These are phyloP conservation scores for Pythium apleroticum DNA, from an alignment of 352 stramenopile species.

Conservation along the genomic window DNA sequence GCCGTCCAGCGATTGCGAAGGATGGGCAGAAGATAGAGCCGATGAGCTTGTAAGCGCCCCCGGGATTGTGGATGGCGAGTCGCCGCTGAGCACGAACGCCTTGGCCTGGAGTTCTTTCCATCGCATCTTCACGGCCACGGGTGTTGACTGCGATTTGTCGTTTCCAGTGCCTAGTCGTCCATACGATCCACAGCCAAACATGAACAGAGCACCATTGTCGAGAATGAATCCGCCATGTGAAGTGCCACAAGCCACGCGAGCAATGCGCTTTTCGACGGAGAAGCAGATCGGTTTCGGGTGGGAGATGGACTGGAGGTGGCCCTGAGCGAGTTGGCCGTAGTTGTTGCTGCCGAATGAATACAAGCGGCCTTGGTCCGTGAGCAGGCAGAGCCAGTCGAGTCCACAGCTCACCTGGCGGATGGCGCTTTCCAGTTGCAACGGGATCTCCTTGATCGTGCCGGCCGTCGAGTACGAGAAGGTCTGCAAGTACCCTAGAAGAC, in stretches of 20 bases:
- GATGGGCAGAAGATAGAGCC: background rate
- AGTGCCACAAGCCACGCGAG: slow-evolving; percentile 50
- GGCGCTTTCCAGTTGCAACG: slow-evolving; percentile 39
- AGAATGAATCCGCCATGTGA: slow-evolving; percentile 59
- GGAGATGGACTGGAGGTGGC: slow-evolving; percentile 28
- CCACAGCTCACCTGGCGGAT: slow-evolving; percentile 50
- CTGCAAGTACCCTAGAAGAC: slow-evolving; percentile 44
- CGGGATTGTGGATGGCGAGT: slow-evolving; percentile 15
- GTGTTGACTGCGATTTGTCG: slow-evolving; percentile 22
- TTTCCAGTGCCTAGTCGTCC: slow-evolving; percentile 50
- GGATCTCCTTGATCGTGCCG: slow-evolving; percentile 37
- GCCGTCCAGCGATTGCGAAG: background rate
- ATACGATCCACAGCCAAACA: slow-evolving; percentile 69
- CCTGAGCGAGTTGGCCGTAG: slow-evolving; percentile 63
- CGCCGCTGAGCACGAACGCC: background rate
- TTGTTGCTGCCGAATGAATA: slow-evolving; percentile 59
- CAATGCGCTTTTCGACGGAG: slow-evolving; percentile 34
- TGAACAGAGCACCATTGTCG: slow-evolving; percentile 58
- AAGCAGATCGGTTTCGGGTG: slow-evolving; percentile 34
- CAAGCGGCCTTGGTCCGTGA: slow-evolving; percentile 44
- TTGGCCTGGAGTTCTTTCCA: slow-evolving; percentile 37
- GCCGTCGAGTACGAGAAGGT: slow-evolving; percentile 14
- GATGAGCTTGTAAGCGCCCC: background rate
- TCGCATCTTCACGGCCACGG: slow-evolving; percentile 37
- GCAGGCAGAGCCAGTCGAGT: slow-evolving; percentile 47